phyloP scores from a whole-genome alignment of 805 yeast species.

The Wickerhamiella hasegawae region DNA sequence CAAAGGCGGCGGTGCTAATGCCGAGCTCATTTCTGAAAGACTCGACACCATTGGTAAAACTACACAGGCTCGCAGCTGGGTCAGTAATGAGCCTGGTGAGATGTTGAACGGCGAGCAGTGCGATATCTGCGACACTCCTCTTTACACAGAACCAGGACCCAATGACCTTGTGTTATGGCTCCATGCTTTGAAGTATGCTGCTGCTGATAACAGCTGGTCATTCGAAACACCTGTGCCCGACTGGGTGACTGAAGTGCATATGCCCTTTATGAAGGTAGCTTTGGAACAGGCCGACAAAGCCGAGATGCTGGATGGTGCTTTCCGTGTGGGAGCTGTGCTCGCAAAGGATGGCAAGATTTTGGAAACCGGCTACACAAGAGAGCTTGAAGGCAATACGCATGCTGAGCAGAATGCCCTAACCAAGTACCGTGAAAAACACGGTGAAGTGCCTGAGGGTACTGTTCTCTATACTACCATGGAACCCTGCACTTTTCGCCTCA shows the following conservation, averaged over 20 bases:
- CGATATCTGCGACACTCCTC: constrained; percentile 45
- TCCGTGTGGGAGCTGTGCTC: constrained; percentile 84
- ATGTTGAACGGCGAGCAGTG: constrained; percentile 43
- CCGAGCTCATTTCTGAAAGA: constrained; percentile 26
- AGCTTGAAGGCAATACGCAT: constrained; percentile 86
- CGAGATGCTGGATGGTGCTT: constrained; percentile 70
- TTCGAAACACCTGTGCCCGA: constrained; percentile 63
- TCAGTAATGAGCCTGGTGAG: constrained; percentile 38
- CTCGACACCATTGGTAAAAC: constrained; percentile 60
- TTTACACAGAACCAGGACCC: constrained; percentile 79
- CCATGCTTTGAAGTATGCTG: constrained; percentile 67
- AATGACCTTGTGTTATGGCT: constrained; percentile 79
- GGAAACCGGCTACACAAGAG: constrained; percentile 80
- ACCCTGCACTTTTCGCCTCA: constrained; percentile 77
- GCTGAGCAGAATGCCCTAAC: constrained; percentile 92
- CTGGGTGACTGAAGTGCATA: constrained; percentile 58
- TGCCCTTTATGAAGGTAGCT: constrained; percentile 57
- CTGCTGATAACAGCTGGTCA: constrained; percentile 36
- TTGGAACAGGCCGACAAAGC: constrained; percentile 65
- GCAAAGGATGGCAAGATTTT: constrained; percentile 47
- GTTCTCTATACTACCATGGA: constrained; percentile 93
- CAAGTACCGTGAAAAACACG: constrained; percentile 37
- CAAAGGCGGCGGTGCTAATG: constrained; percentile 31
- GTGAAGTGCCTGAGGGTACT: constrained; percentile 53
- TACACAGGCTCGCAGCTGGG: constrained; percentile 50